phyloP scores from a whole-genome alignment of 73 alveolate genomes.

The Symbiodinium pilosum region DNA sequence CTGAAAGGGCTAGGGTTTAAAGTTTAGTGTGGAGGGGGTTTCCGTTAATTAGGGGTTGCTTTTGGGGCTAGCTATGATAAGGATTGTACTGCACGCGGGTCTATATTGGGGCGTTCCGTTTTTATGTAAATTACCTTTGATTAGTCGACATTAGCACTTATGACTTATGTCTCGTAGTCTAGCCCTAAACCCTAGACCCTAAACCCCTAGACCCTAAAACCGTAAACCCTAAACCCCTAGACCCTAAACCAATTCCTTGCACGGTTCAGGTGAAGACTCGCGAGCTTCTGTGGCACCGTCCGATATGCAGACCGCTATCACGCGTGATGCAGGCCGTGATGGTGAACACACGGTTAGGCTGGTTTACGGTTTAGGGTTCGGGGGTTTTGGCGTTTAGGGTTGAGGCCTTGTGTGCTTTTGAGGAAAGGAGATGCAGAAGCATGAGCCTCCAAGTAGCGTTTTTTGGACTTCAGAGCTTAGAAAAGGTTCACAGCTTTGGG shows the following conservation, averaged over 20 bases:
- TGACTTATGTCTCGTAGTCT: too few relatives aligned
- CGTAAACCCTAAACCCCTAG: not conserved
- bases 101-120: not conserved
- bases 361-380: not conserved
- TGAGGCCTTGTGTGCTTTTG: too few relatives aligned
- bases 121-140: not conserved
- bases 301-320: constrained; percentile 65
- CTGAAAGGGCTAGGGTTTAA: not conserved
- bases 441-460: too few relatives aligned
- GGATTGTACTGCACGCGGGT: too few relatives aligned
- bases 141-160: too few relatives aligned
- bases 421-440: too few relatives aligned
- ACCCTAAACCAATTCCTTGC: not conserved
- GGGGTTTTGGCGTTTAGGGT: not conserved
- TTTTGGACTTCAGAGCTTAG: too few relatives aligned
- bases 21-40: not conserved
- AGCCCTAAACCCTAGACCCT: too few relatives aligned
- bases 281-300: constrained; percentile 77
- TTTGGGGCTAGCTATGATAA: too few relatives aligned
- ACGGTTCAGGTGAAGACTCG: constrained; percentile 41
- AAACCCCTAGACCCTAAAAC: not conserved
- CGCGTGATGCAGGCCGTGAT: not conserved
- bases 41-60: too few relatives aligned
- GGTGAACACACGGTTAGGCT: too few relatives aligned
- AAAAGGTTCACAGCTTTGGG: too few relatives aligned